Evolutionary conservation across 176 grass and related monocot genomes (phyloP).

Genomic region (Luzula sylvatica): DNA sequence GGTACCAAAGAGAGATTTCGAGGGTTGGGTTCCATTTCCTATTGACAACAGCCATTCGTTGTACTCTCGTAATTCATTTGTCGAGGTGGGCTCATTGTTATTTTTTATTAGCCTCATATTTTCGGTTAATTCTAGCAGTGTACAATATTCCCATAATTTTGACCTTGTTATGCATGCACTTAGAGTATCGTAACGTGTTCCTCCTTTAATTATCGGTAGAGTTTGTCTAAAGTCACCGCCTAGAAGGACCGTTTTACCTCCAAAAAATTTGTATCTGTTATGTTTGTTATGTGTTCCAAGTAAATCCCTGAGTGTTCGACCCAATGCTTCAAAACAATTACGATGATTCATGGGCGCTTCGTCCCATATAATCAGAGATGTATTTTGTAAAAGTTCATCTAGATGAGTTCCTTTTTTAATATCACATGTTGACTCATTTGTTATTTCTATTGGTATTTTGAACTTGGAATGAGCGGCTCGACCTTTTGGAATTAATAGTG

Average conservation of each 20-base stretch:
- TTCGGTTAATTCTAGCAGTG: not conserved
- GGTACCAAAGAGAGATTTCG: not conserved
- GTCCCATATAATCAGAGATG: conserved; percentile 12
- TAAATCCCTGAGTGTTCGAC: conserved; percentile 7
- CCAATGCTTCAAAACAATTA: not conserved
- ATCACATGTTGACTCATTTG: conserved; percentile 1
- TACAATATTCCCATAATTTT: not conserved
- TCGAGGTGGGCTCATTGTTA: not conserved
- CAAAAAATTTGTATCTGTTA: not conserved
- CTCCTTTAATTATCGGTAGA: not conserved
- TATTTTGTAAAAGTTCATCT: not conserved
- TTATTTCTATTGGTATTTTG: conserved; percentile 23
- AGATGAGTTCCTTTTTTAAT: conserved; percentile 14
- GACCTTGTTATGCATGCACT: not conserved
- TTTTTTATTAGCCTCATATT: not conserved
- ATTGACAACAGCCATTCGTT: not conserved
- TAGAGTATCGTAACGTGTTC: not conserved
- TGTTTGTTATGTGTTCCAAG: not conserved
- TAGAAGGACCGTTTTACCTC: not conserved
- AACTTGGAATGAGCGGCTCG: conserved; percentile 20
- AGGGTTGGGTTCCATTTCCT: not conserved
- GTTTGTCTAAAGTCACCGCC: conserved; percentile 8
- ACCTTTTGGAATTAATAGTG: conserved; percentile 7
- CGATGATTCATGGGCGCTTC: conserved; percentile 6
- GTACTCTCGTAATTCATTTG: not conserved